Conservation (phyloP, 1,284 basidiomycete genomes). For the Cryptococcus sp. region DNA sequence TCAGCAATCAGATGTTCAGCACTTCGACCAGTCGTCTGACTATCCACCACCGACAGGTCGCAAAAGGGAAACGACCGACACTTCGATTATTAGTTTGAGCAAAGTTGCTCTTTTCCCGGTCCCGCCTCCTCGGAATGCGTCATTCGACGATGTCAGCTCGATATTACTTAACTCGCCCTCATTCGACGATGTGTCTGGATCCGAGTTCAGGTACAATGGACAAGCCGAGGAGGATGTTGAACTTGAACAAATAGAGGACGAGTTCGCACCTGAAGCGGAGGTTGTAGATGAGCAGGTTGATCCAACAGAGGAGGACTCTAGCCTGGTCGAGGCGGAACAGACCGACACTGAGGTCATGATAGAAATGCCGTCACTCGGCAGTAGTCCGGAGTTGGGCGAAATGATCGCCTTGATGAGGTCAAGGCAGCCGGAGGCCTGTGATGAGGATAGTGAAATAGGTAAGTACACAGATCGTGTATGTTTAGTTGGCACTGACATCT, state of each 20-base stretch:
- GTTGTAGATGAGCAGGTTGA: background rate
- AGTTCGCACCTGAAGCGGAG: background rate
- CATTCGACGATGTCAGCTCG: background rate
- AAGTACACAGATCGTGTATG: conserved; percentile 4
- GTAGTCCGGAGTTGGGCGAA: conserved; percentile 11
- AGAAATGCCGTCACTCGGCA: background rate
- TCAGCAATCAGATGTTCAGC: too few species aligned
- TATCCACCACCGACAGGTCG: too few species aligned
- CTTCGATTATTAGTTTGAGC: background rate
- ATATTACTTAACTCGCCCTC: background rate
- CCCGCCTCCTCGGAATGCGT: background rate
- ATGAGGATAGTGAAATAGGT: conserved; percentile 38
- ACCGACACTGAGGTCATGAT: background rate
- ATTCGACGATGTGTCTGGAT: background rate
- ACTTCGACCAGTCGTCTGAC: too few species aligned
- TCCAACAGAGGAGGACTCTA: background rate
- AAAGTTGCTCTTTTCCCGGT: background rate
- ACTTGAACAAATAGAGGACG: background rate
- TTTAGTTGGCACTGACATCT: background rate
- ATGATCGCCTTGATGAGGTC: conserved; percentile 4
- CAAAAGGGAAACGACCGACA: too few species aligned
- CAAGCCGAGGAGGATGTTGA: too few species aligned
- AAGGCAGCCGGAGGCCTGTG: background rate
- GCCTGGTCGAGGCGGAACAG: background rate
- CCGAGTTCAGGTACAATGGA: too few species aligned